Evolutionary conservation across 352 stramenopile species (phyloP).

Genomic region (Phytophthora idaei): DNA sequence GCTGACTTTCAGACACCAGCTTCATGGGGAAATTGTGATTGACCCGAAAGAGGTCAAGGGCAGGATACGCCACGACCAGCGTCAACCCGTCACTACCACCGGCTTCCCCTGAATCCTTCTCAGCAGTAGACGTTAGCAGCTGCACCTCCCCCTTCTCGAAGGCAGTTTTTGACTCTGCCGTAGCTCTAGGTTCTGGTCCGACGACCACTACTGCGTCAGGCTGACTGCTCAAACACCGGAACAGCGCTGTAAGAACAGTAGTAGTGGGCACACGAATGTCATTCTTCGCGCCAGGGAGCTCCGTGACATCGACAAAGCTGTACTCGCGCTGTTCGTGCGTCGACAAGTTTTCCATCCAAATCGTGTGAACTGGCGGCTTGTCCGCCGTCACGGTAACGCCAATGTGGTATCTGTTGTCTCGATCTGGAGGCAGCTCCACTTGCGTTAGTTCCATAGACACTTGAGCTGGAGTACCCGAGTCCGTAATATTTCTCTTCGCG

Average conservation of each 20-base stretch:
- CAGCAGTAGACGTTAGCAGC: conserved; percentile 29
- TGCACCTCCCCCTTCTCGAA: conserved; percentile 41
- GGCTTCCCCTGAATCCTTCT: conserved; percentile 14
- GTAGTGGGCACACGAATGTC: conserved; percentile 23
- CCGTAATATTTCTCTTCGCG: background rate
- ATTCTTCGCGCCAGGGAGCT: conserved; percentile 27
- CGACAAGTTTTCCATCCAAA: conserved; percentile 38
- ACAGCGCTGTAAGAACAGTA: conserved; percentile 41
- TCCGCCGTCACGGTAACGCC: conserved; percentile 23
- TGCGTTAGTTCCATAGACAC: conserved; percentile 38
- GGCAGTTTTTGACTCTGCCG: conserved; percentile 25
- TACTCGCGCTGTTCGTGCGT: conserved; percentile 36
- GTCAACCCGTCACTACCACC: conserved; percentile 15
- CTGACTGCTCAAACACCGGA: conserved; percentile 34
- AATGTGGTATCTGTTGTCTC: conserved; percentile 35
- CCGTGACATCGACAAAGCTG: conserved; percentile 33
- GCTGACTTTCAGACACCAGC: conserved; percentile 19
- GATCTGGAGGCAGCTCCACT: conserved; percentile 36
- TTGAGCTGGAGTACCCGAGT: background rate
- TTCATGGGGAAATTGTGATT: conserved; percentile 44
- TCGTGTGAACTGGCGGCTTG: conserved; percentile 31
- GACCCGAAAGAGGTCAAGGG: conserved; percentile 43
- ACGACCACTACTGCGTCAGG: conserved; percentile 21
- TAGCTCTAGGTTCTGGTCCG: conserved; percentile 21
- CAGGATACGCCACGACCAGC: conserved; percentile 43